A percentile compares a stretch with the other conserved stretches of the same genome.
phyloP scores from a whole-genome alignment of 2,329 filamentous ascomycete species.

The Trichoderma gracile region DNA sequence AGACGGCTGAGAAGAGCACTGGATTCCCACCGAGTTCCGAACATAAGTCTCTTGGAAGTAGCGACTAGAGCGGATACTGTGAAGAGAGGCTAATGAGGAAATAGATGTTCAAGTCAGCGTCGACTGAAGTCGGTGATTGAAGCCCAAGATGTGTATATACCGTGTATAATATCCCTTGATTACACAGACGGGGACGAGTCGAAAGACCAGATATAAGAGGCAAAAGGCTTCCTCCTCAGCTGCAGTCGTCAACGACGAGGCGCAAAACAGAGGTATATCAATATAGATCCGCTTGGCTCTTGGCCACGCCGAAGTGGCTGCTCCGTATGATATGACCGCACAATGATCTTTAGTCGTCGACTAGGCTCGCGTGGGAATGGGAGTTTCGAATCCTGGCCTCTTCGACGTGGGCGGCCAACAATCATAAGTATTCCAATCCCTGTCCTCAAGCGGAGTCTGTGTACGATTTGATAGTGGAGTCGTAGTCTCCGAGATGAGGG shows the following conservation, averaged over 20 bases:
- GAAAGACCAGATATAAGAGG: background rate
- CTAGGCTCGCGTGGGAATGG: background rate
- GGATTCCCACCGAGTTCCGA: background rate
- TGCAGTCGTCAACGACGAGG: background rate
- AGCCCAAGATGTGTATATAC: background rate
- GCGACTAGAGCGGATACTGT: background rate
- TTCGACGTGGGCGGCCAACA: constrained; percentile 9
- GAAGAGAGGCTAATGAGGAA: background rate
- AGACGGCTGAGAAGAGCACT: background rate
- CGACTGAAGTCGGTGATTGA: background rate
- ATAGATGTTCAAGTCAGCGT: background rate
- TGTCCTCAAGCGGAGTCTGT: constrained; percentile 5
- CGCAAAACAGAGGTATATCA: background rate
- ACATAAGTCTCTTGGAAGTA: background rate
- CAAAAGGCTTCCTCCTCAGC: background rate
- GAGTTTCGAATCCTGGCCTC: background rate
- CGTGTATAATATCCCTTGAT: background rate
- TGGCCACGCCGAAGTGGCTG: background rate
- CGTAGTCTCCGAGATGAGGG: background rate
- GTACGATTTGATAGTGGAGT: constrained; percentile 8
- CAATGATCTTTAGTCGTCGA: background rate
- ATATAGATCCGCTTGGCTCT: background rate
- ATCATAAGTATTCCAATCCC: constrained; percentile 6
- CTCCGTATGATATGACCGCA: background rate
- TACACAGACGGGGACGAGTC: background rate